Conservation (phyloP, 805 yeast genomes). For the Ogataea nitratoaversa region DNA sequence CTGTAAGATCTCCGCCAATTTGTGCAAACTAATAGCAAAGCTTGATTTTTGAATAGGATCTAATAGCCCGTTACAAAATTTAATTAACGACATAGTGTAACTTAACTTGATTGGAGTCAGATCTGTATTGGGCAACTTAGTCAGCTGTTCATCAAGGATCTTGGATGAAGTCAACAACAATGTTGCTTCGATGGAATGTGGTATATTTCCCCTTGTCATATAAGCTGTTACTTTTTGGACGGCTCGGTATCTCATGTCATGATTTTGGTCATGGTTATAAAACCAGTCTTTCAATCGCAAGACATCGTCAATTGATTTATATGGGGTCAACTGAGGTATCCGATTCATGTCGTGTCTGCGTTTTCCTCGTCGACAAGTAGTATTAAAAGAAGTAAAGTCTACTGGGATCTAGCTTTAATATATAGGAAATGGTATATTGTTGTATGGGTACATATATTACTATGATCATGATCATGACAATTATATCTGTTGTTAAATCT, state of each 20-base stretch:
- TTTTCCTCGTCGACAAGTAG: not conserved
- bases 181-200: slow-evolving; percentile 71
- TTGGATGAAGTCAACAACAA: slow-evolving; percentile 50
- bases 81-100: slow-evolving; percentile 69
- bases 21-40: slow-evolving; percentile 74
- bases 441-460: too few species aligned
- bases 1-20: slow-evolving; percentile 61
- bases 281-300: slow-evolving; percentile 46
- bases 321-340: slow-evolving; percentile 28
- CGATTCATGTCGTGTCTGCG: not conserved
- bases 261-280: slow-evolving; percentile 31
- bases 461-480: too few species aligned
- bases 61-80: slow-evolving; percentile 86
- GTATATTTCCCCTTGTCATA: slow-evolving; percentile 57
- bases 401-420: too few species aligned
- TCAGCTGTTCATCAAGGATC: slow-evolving; percentile 36
- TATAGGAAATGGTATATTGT: too few species aligned
- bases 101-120: slow-evolving; percentile 41
- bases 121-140: slow-evolving; percentile 20
- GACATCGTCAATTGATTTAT: slow-evolving; percentile 40
- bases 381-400: too few species aligned
- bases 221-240: slow-evolving; percentile 50
- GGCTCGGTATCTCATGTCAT: slow-evolving; percentile 40
- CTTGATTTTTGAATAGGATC: slow-evolving; percentile 82
- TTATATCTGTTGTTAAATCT: too few species aligned